These are phyloP conservation scores for Fusarium sp. DNA, from an alignment of 2,329 filamentous ascomycete species.

Conservation along the genomic window DNA sequence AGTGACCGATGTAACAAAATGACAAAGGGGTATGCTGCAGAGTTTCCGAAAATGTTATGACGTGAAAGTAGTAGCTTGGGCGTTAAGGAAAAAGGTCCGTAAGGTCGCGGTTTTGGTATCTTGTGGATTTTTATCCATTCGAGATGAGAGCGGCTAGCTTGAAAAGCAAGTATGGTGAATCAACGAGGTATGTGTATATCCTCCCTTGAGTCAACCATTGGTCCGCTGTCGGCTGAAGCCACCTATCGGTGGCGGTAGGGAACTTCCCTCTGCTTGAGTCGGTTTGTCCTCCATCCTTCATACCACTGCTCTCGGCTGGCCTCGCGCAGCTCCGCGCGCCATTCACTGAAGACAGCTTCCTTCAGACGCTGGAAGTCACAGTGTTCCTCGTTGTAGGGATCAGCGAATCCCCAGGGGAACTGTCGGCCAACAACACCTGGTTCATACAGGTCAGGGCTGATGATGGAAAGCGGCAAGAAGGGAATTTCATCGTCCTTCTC, in stretches of 20 bases:
- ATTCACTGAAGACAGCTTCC: constrained; percentile 92
- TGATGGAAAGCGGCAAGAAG: constrained; percentile 88
- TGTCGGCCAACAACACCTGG: constrained; percentile 82
- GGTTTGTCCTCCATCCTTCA: constrained; percentile 89
- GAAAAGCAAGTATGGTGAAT: constrained; percentile 16
- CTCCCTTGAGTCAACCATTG: constrained; percentile 15
- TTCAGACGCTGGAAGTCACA: constrained; percentile 94
- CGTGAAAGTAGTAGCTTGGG: constrained; percentile 35
- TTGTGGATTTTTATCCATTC: constrained; percentile 29
- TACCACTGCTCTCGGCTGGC: constrained; percentile 95
- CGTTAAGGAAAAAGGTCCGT: constrained; percentile 39
- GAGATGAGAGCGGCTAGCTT: constrained; percentile 5
- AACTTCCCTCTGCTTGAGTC: constrained; percentile 68
- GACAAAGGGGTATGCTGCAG: constrained; percentile 53
- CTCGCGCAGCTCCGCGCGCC: constrained; percentile 90
- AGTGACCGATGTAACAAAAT: constrained; percentile 39
- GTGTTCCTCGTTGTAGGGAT: constrained; percentile 90
- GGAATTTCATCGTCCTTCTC: constrained; percentile 70
- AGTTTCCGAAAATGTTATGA: constrained; percentile 45
- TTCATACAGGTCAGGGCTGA: constrained; percentile 94
- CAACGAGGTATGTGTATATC: constrained; percentile 3
- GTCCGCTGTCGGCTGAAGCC: constrained; percentile 2
- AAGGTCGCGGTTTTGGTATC: constrained; percentile 33
- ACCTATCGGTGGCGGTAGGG: constrained; percentile 52
- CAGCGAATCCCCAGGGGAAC: constrained; percentile 97